These are phyloP conservation scores for Sapria himalayana DNA, from an alignment of 345 rosid genomes.

Conservation along the genomic window DNA sequence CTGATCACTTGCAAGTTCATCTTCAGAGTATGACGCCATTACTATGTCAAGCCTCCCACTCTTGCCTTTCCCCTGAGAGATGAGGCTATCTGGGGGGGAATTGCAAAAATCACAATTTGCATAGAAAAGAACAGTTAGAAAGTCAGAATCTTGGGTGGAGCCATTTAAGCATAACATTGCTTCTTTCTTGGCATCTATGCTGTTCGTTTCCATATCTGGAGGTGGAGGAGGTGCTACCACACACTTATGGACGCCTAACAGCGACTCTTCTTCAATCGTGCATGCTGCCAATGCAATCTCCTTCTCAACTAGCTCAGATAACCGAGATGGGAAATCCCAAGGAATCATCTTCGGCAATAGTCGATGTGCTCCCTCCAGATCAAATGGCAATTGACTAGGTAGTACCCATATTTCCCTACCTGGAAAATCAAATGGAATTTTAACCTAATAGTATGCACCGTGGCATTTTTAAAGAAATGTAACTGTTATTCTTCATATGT, in stretches of 20 bases:
- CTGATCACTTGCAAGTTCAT: constrained; percentile 20
- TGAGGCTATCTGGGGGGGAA: constrained; percentile 24
- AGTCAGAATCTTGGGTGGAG: constrained; percentile 24
- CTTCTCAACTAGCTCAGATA: constrained; percentile 58
- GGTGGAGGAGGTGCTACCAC: too few species aligned
- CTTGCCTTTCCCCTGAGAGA: constrained; percentile 16
- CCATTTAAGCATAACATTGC: constrained; percentile 44
- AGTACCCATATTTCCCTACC: constrained; percentile 15
- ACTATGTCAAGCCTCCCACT: constrained; percentile 33
- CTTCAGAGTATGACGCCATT: constrained; percentile 74
- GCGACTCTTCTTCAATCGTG: constrained; percentile 22
- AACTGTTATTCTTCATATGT: not conserved
- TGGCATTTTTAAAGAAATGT: not conserved
- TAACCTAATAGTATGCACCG: not conserved
- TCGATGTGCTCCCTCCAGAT: constrained; percentile 34
- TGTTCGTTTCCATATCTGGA: constrained; percentile 16
- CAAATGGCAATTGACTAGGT: constrained; percentile 19
- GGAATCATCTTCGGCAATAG: constrained; percentile 43
- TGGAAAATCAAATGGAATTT: constrained; percentile 12
- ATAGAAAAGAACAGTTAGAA: constrained; percentile 16
- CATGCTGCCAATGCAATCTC: constrained; percentile 31
- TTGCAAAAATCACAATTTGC: constrained; percentile 14
- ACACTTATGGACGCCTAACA: too few species aligned
- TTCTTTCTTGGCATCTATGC: constrained; percentile 51
- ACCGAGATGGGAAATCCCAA: constrained; percentile 49